These are phyloP conservation scores for Babesia ovata DNA, from an alignment of 169 alveolate genomes.

Conservation along the genomic window DNA sequence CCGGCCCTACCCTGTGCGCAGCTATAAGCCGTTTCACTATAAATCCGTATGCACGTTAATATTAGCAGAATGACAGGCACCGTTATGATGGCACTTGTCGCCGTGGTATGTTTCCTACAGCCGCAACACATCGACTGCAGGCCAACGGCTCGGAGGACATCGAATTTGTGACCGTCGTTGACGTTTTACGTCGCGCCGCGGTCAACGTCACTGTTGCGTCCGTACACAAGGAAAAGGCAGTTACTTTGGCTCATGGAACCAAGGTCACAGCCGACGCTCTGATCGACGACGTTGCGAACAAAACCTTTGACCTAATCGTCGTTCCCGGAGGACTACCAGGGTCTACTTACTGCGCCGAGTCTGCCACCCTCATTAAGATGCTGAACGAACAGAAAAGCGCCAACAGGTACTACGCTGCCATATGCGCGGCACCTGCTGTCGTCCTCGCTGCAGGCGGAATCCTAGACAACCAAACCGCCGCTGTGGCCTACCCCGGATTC, in stretches of 20 bases:
- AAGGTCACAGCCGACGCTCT: conserved; percentile 72
- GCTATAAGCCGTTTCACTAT: neutral
- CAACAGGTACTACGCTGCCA: conserved; percentile 77
- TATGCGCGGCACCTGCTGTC: conserved; percentile 80
- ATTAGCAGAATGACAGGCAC: conserved; percentile 17
- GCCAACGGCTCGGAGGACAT: conserved; percentile 80
- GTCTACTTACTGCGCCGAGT: conserved; percentile 57
- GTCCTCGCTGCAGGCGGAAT: conserved; percentile 74
- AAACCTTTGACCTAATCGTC: conserved; percentile 69
- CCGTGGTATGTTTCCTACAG: conserved; percentile 21
- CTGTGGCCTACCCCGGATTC: conserved; percentile 78
- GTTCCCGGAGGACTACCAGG: conserved; percentile 82
- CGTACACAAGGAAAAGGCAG: conserved; percentile 25
- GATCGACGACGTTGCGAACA: conserved; percentile 62
- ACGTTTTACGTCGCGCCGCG: conserved; percentile 76
- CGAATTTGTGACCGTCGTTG: conserved; percentile 76
- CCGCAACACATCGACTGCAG: conserved; percentile 8
- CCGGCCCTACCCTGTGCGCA: neutral
- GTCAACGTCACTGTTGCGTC: conserved; percentile 56
- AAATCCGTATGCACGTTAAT: neutral
- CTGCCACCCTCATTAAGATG: conserved; percentile 59
- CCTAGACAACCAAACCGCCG: conserved; percentile 68
- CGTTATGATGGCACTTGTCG: conserved; percentile 10
- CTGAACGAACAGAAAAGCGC: conserved; percentile 68
- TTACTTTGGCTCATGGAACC: conserved; percentile 59